These are phyloP conservation scores for Begonia peltatifolia DNA, from an alignment of 306 rosid species.

Conservation along the genomic window DNA sequence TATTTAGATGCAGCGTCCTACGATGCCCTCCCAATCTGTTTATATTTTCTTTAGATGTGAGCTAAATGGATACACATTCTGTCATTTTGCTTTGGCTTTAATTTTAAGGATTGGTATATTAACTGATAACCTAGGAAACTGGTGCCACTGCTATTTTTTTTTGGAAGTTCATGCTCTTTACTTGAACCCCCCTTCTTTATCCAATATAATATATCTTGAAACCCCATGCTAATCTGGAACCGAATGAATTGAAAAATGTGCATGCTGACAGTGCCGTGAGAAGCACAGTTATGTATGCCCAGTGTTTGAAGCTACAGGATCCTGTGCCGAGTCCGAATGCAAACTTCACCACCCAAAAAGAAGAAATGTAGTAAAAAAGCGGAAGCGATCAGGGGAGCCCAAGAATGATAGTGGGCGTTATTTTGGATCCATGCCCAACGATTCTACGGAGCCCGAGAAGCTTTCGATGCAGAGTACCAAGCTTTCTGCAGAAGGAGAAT, in stretches of 20 bases:
- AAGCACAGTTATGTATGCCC: slow-evolving; percentile 87
- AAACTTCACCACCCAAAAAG: slow-evolving; percentile 82
- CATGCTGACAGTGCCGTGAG: slow-evolving; percentile 70
- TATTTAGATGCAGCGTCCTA: too few relatives aligned
- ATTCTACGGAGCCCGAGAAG: slow-evolving; percentile 23
- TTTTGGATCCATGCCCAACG: slow-evolving; percentile 32
- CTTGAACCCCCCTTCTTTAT: too few relatives aligned
- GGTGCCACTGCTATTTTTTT: too few relatives aligned
- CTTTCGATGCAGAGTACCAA: slow-evolving; percentile 12
- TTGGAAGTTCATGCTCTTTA: too few relatives aligned
- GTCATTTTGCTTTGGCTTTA: too few relatives aligned
- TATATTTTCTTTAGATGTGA: too few relatives aligned
- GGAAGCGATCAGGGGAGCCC: slow-evolving; percentile 41
- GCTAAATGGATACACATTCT: too few relatives aligned
- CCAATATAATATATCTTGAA: background rate
- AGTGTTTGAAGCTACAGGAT: slow-evolving; percentile 69
- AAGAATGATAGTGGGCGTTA: slow-evolving; percentile 48
- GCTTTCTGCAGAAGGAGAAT: slow-evolving; percentile 18
- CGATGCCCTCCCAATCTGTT: too few relatives aligned
- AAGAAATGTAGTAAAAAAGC: slow-evolving; percentile 51
- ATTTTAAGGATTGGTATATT: too few relatives aligned
- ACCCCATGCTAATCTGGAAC: slow-evolving; percentile 16
- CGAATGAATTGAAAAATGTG: slow-evolving; percentile 17
- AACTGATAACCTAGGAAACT: too few relatives aligned
- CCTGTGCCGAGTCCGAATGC: slow-evolving; percentile 53